Base-by-base conservation (phyloP, 108 stramenopile genomes). In the Nitzschia sp. region DNA sequence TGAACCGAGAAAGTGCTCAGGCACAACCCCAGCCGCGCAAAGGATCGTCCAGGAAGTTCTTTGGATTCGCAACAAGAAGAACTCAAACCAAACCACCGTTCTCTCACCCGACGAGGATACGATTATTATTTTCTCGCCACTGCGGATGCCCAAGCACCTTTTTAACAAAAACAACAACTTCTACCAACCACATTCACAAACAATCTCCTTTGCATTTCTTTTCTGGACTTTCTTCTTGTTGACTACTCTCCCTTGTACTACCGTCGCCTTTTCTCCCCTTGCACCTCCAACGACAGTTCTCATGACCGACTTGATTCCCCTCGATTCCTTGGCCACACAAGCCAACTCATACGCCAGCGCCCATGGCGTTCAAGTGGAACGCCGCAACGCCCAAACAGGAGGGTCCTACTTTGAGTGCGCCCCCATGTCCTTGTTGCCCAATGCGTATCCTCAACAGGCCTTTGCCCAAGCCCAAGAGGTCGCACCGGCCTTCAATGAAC, bases 371-470 rank as follows among this genome's bases (percentile, higher is more conserved):
- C 84, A 83, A 71, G 76, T 90, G 20, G 82, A 84, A 58, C 67
- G 62, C 17, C 48, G 50, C 41, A 40, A 51, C 21, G 10, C 43
- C 24, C 56, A 70, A 34, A 22, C 26, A 0, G 25, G 14, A 40
- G 68, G 59, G 55, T 61, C 69, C n/a, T 52, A 63, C 26, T 96
- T 84, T 60, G 78, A 87, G 72, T 76, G 80, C 41, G 96, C 96
- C 7, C 96, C 96, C 44, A 78, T 94, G 66, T 90, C 96, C 14
- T 76, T 97, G 20, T 61, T 90, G 20, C 96, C 95, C 21, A 90
- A 87, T 65, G 80, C 77, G 22, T 93, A 85, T 67, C 93, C 97
- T 7, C 53, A 56, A 12, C 39, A 48, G 14, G 88, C 84, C 53
- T 94, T 95, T 71, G 67, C 57, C 0, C 67, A 75, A 22, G 93